Conservation (phyloP, 805 yeast species). For the Cyberlindnera lachancei region DNA sequence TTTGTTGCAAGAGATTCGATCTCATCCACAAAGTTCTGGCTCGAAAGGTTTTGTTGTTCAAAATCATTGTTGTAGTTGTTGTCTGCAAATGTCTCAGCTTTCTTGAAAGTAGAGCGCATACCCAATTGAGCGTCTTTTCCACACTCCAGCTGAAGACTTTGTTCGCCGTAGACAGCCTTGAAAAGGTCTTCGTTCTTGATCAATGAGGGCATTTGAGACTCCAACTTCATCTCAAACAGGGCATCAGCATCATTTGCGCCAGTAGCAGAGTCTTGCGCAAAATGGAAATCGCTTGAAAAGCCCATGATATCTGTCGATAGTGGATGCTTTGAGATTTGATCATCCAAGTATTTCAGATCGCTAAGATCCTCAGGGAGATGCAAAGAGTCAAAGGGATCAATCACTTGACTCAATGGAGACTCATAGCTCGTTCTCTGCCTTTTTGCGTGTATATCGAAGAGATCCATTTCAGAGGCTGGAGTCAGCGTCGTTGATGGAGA, state of each 20-base stretch:
- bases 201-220: not conserved
- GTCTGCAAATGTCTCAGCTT: constrained; percentile 1
- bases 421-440: constrained; percentile 7
- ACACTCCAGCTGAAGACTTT: not conserved
- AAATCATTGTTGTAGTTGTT: not conserved
- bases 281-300: no score
- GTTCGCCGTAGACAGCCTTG: not conserved
- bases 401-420: constrained; percentile 15
- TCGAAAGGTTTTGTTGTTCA: not conserved
- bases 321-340: not conserved
- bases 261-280: no score
- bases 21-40: not conserved
- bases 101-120: constrained; percentile 2
- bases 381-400: constrained; percentile 12
- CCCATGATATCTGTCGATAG: no score
- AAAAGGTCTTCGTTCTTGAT: not conserved
- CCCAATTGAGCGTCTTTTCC: constrained; percentile 1
- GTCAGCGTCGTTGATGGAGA: constrained; percentile 9
- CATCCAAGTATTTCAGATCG: constrained; percentile 12
- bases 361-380: constrained; percentile 14
- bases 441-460: constrained; percentile 9
- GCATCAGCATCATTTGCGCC: no score
- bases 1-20: not conserved
- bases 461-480: constrained; percentile 12
- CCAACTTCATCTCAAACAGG: not conserved